These are phyloP conservation scores for Lichtheimia ramosa DNA, from an alignment of 371 early-diverging fungal species.

Conservation along the genomic window DNA sequence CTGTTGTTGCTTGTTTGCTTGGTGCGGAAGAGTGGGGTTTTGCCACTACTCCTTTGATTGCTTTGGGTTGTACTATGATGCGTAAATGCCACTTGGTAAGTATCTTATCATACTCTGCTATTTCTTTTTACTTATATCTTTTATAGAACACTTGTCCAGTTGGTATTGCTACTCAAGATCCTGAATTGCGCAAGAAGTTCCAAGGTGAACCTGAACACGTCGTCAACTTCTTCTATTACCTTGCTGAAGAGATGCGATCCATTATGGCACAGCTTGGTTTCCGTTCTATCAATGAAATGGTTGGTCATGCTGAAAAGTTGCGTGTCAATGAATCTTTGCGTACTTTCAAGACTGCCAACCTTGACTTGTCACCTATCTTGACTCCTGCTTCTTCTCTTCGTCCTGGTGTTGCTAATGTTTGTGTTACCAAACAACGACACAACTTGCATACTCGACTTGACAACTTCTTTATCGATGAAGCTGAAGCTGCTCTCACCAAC, in stretches of 20 bases:
- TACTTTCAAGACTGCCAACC: conserved; percentile 82
- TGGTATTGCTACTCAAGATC: conserved; percentile 98
- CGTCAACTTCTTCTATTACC: conserved; percentile 96
- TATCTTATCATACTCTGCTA: not conserved
- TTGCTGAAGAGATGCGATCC: conserved; percentile 91
- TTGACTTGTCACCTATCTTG: conserved; percentile 88
- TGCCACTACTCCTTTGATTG: conserved; percentile 95
- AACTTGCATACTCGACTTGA: conserved; percentile 72
- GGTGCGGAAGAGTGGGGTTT: conserved; percentile 99
- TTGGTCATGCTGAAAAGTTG: conserved; percentile 87
- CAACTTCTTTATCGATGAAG: conserved; percentile 72
- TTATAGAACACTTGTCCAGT: conserved; percentile 90
- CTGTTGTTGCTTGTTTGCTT: conserved; percentile 92
- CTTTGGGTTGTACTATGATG: conserved; percentile 96
- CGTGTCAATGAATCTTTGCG: conserved; percentile 71
- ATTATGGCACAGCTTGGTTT: conserved; percentile 95
- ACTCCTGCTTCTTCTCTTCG: conserved; percentile 87
- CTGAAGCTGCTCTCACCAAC: conserved; percentile 68
- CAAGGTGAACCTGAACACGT: conserved; percentile 94
- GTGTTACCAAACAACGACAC: conserved; percentile 84
- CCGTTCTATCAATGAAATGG: conserved; percentile 93
- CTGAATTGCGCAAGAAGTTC: conserved; percentile 90
- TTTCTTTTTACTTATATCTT: not conserved
- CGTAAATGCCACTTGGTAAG: conserved; percentile 63
- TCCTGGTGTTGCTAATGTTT: conserved; percentile 86